Evolutionary conservation across 148 eudicot species (phyloP).

Genomic region (Nyssa sinensis): DNA sequence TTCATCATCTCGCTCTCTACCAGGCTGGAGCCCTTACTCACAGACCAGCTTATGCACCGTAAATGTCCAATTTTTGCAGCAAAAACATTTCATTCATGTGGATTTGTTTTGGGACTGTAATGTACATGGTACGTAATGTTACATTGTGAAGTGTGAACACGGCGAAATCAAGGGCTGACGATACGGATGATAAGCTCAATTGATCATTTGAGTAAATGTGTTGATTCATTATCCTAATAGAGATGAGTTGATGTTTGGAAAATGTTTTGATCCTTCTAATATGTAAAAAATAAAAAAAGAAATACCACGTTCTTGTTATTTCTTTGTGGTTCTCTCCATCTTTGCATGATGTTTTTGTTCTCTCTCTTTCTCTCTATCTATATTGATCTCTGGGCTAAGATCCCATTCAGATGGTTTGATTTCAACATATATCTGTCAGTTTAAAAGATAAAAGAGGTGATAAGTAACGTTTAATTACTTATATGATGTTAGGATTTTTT

Average conservation of each 20-base stretch:
- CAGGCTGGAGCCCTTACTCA: conserved; percentile 57
- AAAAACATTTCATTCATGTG: not conserved
- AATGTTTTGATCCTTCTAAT: not conserved
- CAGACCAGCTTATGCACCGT: conserved; percentile 33
- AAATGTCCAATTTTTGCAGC: not conserved
- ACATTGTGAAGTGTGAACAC: not conserved
- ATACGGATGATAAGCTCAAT: conserved; percentile 4
- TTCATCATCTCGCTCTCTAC: conserved; percentile 59
- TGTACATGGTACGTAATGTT: not conserved
- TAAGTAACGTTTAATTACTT: not conserved
- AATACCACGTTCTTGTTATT: conserved; percentile 5
- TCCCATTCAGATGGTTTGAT: not conserved
- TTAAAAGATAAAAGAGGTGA: not conserved
- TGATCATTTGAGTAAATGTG: not conserved
- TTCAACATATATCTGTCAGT: not conserved
- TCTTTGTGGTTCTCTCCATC: not conserved
- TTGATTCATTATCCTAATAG: no score
- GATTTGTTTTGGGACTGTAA: conserved; percentile 5
- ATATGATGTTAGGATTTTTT: not conserved
- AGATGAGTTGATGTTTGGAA: conserved; percentile 11
- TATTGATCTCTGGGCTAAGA: not conserved
- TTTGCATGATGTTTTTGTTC: not conserved
- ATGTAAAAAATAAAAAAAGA: not conserved
- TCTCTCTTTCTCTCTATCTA: not conserved
- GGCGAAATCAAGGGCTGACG: not conserved